phyloP scores from a whole-genome alignment of 306 rosid genomes.

The Pyrus pyrifolia region DNA sequence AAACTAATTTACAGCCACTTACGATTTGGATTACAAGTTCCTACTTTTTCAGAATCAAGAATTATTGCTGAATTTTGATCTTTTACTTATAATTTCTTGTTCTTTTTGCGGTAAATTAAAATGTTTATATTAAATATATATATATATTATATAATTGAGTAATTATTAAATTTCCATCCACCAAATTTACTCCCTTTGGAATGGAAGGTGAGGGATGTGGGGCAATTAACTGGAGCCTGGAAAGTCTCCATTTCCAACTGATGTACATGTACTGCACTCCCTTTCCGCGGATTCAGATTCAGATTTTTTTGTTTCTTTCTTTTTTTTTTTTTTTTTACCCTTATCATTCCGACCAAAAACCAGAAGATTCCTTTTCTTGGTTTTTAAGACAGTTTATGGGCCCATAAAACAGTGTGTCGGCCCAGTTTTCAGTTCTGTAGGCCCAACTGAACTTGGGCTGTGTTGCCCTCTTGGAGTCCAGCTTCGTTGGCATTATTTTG shows the following conservation, averaged over 20 bases:
- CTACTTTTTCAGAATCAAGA: not conserved
- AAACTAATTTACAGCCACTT: not conserved
- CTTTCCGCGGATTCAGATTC: conserved; percentile 8
- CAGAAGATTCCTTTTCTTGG: not conserved
- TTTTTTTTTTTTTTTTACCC: not conserved
- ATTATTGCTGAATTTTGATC: not conserved
- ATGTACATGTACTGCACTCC: conserved; percentile 22
- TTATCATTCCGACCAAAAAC: not conserved
- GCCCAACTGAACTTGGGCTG: not conserved
- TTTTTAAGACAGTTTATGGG: not conserved
- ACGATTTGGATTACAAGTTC: not conserved
- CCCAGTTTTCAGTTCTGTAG: not conserved
- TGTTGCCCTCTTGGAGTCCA: not conserved
- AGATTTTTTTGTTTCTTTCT: not conserved
- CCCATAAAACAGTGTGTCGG: not conserved
- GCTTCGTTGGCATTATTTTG: not conserved
- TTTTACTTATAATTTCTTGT: not conserved
- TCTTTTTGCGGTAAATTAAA: not conserved
- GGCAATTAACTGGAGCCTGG: not conserved
- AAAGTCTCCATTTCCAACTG: conserved; percentile 12
- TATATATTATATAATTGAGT: not conserved
- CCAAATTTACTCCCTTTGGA: conserved; percentile 1
- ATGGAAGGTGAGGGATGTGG: conserved; percentile 25
- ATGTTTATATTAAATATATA: not conserved
- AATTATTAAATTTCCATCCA: conserved; percentile 1